phyloP scores from a whole-genome alignment of 2,329 filamentous ascomycete species.

The Fusarium buharicum region DNA sequence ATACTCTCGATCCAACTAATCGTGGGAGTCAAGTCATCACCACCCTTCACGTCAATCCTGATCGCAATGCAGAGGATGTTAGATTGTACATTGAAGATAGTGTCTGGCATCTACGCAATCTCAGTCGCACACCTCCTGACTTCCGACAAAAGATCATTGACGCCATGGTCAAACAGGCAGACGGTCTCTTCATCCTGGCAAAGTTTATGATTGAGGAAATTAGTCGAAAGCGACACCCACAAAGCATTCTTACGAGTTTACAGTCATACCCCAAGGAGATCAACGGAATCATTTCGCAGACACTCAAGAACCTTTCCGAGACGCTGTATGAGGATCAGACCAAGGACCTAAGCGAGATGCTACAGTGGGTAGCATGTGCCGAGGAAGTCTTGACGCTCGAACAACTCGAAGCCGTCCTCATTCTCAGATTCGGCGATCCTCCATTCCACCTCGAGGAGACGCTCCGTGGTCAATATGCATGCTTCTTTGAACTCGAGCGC shows the following conservation, averaged over 20 bases:
- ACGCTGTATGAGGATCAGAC: conserved; percentile 54
- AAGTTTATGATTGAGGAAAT: conserved; percentile 63
- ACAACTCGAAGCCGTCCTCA: conserved; percentile 56
- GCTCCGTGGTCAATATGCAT: conserved; percentile 57
- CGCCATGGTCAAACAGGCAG: conserved; percentile 55
- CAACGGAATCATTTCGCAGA: conserved; percentile 56
- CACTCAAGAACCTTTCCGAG: conserved; percentile 54
- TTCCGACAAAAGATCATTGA: conserved; percentile 54
- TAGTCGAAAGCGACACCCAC: conserved; percentile 56
- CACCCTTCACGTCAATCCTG: conserved; percentile 55
- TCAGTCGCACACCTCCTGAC: conserved; percentile 48
- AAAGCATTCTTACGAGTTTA: conserved; percentile 57
- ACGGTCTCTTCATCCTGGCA: conserved; percentile 61
- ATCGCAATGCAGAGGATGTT: conserved; percentile 57
- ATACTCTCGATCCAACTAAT: conserved; percentile 49
- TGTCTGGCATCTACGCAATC: conserved; percentile 52
- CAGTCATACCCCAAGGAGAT: conserved; percentile 57
- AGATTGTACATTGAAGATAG: conserved; percentile 55
- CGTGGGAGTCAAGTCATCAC: conserved; percentile 48
- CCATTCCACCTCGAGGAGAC: conserved; percentile 56
- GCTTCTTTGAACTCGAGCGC: conserved; percentile 58
- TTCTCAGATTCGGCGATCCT: conserved; percentile 55
- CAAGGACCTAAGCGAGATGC: conserved; percentile 58
- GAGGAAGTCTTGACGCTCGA: conserved; percentile 56
- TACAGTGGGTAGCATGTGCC: conserved; percentile 59